phyloP scores from a whole-genome alignment of 345 rosid species.

The Eucalyptus decipiens region DNA sequence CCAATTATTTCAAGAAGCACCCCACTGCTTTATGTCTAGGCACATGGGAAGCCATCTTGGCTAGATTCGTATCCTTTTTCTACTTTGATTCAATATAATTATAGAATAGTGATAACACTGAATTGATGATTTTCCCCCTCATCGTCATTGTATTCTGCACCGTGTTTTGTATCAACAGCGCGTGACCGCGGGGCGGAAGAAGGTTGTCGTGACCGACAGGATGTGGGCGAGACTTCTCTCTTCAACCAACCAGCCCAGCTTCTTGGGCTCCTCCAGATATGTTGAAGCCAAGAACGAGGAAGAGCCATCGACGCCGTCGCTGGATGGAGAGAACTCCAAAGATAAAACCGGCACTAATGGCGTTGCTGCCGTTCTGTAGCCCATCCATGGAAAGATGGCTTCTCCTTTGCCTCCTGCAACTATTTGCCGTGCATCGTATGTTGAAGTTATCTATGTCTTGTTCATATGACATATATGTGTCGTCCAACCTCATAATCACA shows the following conservation, averaged over 20 bases:
- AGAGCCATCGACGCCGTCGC: background rate
- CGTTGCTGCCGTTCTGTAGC: background rate
- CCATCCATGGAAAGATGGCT: background rate
- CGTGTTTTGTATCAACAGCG: conserved; percentile 19
- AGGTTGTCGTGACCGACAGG: conserved; percentile 71
- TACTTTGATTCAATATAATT: background rate
- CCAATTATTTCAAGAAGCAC: background rate
- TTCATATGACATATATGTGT: background rate
- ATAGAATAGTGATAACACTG: background rate
- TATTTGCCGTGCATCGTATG: background rate
- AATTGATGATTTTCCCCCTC: background rate
- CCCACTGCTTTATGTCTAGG: background rate
- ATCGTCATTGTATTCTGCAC: background rate
- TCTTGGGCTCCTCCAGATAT: conserved; percentile 22
- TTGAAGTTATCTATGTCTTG: background rate
- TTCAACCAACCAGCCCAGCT: conserved; percentile 76
- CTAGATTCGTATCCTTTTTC: background rate
- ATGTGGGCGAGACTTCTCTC: conserved; percentile 83
- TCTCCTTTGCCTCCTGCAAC: background rate
- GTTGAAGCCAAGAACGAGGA: background rate
- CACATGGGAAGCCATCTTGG: background rate
- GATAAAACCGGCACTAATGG: background rate
- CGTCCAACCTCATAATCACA: background rate
- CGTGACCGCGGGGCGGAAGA: conserved; percentile 43
- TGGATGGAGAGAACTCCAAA: background rate